A percentile compares a stretch with the other conserved stretches of the same genome.
These are phyloP conservation scores for Mycena maculata DNA, from an alignment of 768 basidiomycete genomes.

Conservation along the genomic window DNA sequence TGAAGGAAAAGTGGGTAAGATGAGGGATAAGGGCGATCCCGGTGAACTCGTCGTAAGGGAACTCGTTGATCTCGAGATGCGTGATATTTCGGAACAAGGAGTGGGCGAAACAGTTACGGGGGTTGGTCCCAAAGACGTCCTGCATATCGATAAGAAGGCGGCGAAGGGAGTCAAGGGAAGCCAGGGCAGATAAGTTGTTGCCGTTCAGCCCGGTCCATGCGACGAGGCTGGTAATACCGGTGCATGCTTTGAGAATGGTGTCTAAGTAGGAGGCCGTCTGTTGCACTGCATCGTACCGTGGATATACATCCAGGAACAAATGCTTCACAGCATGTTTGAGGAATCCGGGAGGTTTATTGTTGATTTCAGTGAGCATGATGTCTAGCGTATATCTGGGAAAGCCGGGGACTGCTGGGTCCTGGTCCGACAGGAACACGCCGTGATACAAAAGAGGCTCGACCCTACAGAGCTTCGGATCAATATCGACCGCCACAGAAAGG, in stretches of 20 bases:
- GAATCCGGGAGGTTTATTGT: too few relatives aligned
- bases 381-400: background rate
- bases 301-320: too few relatives aligned
- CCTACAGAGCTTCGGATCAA: background rate
- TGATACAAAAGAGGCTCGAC: background rate
- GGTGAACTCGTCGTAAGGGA: too few relatives aligned
- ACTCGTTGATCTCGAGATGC: background rate
- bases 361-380: background rate
- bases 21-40: constrained; percentile 1
- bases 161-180: too few relatives aligned
- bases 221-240: too few relatives aligned
- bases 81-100: background rate
- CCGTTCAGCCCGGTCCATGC: too few relatives aligned
- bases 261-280: too few relatives aligned
- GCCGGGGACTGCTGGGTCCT: background rate
- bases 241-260: too few relatives aligned
- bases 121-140: background rate
- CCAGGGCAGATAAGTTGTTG: too few relatives aligned
- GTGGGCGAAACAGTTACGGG: background rate
- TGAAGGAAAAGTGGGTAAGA: background rate
- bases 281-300: too few relatives aligned
- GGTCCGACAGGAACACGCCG: background rate
- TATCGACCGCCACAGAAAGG: background rate
- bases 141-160: too few relatives aligned
- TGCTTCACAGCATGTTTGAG: too few relatives aligned